These are phyloP conservation scores for Xylaria sp. DNA, from an alignment of 2,329 filamentous ascomycete species.

Conservation along the genomic window DNA sequence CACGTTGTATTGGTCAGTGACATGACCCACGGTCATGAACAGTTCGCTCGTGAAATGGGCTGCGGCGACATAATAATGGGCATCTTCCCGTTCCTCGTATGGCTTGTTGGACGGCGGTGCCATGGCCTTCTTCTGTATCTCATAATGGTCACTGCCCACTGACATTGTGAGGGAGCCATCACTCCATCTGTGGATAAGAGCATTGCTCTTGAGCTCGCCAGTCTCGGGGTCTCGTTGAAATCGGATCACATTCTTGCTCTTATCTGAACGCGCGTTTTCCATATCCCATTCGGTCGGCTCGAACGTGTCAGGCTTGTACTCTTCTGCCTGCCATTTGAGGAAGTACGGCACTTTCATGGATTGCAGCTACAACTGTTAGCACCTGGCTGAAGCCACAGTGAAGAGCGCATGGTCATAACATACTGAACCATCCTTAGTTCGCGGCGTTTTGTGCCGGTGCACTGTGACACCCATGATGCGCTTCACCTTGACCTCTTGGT, in stretches of 20 bases:
- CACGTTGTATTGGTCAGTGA: slow-evolving; percentile 73
- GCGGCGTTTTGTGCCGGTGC: slow-evolving; percentile 70
- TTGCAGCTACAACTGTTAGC: slow-evolving; percentile 57
- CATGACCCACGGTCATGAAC: slow-evolving; percentile 73
- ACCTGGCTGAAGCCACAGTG: neutral
- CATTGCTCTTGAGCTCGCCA: slow-evolving; percentile 71
- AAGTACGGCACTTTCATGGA: slow-evolving; percentile 73
- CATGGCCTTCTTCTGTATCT: slow-evolving; percentile 70
- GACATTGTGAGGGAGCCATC: slow-evolving; percentile 77
- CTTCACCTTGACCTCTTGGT: slow-evolving; percentile 54
- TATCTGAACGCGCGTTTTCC: slow-evolving; percentile 54
- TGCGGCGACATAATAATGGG: slow-evolving; percentile 75
- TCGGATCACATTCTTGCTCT: slow-evolving; percentile 67
- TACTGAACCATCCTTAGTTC: slow-evolving; percentile 72
- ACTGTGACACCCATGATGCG: slow-evolving; percentile 66
- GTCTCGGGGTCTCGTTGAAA: slow-evolving; percentile 70
- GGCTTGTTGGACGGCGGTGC: slow-evolving; percentile 63
- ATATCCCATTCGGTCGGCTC: slow-evolving; percentile 60
- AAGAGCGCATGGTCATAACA: slow-evolving; percentile 28
- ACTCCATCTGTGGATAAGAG: slow-evolving; percentile 75
- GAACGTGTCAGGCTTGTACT: slow-evolving; percentile 69
- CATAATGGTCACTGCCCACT: slow-evolving; percentile 76
- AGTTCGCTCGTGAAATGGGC: slow-evolving; percentile 70
- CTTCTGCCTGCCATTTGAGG: slow-evolving; percentile 68
- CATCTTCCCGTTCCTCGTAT: slow-evolving; percentile 69